Evolutionary conservation across 2,329 filamentous ascomycete genomes (phyloP).

Genomic region (Rosellinia necatrix): DNA sequence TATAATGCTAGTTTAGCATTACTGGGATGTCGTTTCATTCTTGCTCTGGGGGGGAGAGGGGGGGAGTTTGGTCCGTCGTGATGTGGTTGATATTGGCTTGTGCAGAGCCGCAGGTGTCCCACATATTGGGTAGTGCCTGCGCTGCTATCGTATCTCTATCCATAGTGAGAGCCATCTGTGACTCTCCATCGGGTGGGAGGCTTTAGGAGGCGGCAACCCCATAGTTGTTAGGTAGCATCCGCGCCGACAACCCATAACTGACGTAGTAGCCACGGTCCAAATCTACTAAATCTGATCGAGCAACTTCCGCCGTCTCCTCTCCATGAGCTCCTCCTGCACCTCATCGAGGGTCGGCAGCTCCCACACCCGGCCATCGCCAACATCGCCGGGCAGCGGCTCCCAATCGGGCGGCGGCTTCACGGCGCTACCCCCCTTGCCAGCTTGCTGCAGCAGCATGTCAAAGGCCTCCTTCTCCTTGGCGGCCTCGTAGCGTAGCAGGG

Average conservation of each 20-base stretch:
- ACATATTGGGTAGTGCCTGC: neutral
- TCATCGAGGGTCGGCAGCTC: slow-evolving; percentile 83
- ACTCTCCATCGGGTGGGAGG: neutral
- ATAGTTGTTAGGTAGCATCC: neutral
- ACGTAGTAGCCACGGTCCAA: neutral
- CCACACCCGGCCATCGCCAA: slow-evolving; percentile 82
- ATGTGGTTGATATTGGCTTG: neutral
- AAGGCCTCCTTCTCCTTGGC: slow-evolving; percentile 82
- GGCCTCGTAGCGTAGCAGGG: slow-evolving; percentile 77
- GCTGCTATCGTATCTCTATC: neutral
- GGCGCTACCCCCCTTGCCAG: slow-evolving; percentile 44
- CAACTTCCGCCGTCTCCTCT: slow-evolving; percentile 79
- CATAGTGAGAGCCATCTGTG: neutral
- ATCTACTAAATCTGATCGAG: slow-evolving; percentile 71
- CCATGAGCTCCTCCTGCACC: slow-evolving; percentile 91
- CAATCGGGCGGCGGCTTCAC: slow-evolving; percentile 69
- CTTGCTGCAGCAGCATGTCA: slow-evolving; percentile 66
- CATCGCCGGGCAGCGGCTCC: slow-evolving; percentile 86
- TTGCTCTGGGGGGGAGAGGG: neutral
- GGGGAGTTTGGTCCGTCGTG: neutral
- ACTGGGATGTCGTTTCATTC: neutral
- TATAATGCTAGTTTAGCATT: neutral
- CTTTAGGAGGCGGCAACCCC: neutral
- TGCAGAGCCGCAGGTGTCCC: neutral
- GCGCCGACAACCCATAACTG: neutral